These are phyloP conservation scores for Beauveria rudraprayagi DNA, from an alignment of 2,329 filamentous ascomycete species.

Conservation along the genomic window DNA sequence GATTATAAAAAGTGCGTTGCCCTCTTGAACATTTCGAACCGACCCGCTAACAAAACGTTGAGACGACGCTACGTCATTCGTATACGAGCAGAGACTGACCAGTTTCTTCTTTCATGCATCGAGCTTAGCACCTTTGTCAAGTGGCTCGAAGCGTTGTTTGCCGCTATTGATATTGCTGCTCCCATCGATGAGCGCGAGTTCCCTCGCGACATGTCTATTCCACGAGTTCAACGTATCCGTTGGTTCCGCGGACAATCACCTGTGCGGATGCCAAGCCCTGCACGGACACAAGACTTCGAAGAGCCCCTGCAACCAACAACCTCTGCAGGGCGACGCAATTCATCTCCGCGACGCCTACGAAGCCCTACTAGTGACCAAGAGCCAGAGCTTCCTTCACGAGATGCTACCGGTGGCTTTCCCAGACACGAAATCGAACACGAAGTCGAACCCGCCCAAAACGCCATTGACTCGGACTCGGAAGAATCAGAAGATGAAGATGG, in stretches of 20 bases:
- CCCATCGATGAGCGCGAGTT: slow-evolving; percentile 64
- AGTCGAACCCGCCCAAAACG: slow-evolving; percentile 7
- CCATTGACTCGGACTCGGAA: slow-evolving; percentile 16
- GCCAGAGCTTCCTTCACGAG: background rate
- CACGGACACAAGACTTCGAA: slow-evolving; percentile 13
- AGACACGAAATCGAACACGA: background rate
- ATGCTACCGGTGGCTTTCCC: background rate
- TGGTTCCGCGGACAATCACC: slow-evolving; percentile 38
- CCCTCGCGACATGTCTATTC: slow-evolving; percentile 53
- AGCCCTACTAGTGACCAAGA: background rate
- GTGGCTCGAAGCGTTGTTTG: slow-evolving; percentile 62
- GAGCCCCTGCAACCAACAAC: slow-evolving; percentile 4
- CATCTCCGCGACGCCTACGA: background rate
- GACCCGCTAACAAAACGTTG: background rate
- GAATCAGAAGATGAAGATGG: slow-evolving; percentile 10
- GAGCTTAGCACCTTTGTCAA: slow-evolving; percentile 57
- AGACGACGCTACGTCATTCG: slow-evolving; percentile 60
- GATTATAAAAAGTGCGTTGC: slow-evolving; percentile 59
- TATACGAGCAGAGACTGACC: slow-evolving; percentile 64
- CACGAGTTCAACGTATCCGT: slow-evolving; percentile 45
- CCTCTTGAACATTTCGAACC: background rate
- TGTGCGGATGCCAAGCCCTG: slow-evolving; percentile 15
- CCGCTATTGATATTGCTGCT: slow-evolving; percentile 64
- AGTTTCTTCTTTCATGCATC: slow-evolving; percentile 61
- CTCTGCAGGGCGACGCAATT: background rate